Conservation (phyloP, 2,329 filamentous ascomycete genomes). For the Akanthomyces muscarius region DNA sequence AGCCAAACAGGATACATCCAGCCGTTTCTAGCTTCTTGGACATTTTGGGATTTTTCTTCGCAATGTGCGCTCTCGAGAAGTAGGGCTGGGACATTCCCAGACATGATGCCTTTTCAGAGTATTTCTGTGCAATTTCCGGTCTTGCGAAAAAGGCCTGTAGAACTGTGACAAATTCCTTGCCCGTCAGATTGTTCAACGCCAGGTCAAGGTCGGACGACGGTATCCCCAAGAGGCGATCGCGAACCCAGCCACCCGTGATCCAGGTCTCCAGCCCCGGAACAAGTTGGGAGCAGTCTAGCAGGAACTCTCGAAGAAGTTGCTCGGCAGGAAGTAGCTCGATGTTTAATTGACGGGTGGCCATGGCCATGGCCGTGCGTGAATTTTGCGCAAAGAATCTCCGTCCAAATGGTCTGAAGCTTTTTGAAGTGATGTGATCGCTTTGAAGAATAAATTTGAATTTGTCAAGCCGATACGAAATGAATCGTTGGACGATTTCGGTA, state of each 20-base stretch:
- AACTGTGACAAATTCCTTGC: constrained; percentile 18
- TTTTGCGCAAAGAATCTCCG: no score
- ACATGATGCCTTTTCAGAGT: constrained; percentile 8
- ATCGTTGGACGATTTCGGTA: no score
- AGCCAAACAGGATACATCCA: constrained; percentile 19
- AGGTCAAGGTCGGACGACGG: constrained; percentile 20
- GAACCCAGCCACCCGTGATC: constrained; percentile 23
- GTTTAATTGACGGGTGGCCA: no score
- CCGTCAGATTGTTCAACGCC: constrained; percentile 19
- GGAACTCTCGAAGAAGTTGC: constrained; percentile 17
- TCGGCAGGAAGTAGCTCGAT: constrained; percentile 16
- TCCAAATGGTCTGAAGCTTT: no score
- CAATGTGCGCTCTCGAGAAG: constrained; percentile 18
- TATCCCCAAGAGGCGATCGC: constrained; percentile 21
- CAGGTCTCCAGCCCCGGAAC: constrained; percentile 20
- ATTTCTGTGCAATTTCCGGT: neutral
- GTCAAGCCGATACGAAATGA: no score
- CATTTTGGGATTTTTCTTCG: constrained; percentile 18
- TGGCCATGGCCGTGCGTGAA: no score
- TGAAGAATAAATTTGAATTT: no score
- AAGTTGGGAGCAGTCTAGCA: constrained; percentile 17
- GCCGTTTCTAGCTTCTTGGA: constrained; percentile 22
- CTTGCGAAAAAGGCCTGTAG: constrained; percentile 13
- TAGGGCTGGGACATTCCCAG: constrained; percentile 9
- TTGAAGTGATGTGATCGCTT: no score